Base-by-base conservation (phyloP, 2,329 filamentous ascomycete species). In the Fusarium equiseti region DNA sequence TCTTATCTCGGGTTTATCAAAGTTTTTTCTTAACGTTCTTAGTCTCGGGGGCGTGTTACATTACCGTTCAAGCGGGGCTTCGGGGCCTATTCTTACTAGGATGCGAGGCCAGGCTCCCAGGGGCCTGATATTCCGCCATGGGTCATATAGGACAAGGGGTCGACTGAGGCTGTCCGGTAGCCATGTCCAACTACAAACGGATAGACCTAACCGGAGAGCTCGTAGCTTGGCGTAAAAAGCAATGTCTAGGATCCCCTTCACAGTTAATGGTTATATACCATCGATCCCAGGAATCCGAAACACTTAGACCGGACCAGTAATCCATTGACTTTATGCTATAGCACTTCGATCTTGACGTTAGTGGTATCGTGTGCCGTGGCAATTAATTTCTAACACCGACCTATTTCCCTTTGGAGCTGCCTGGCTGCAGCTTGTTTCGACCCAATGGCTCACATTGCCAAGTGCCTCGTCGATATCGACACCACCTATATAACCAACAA, bases 401-500 rank as follows among this genome's bases (percentile, higher is more conserved):
- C 66, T 70, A 60, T 63, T 70, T 68, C 73, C 65, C 52, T 55
- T 71, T 72, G 62, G 66, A 68, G 71, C 67, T 43, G 56, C 38
- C 59, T 59, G 55, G 69, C 55, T 57, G 68, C 68, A 70, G 56
- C 50, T 71, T 64, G 66, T 72, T 70, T 73, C 65, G 67, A 74
- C 73, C 70, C 78, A 79, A 90, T 90, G 88, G 87, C 87, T 80
- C 88, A 90, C 79, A 90, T 90, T 79, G 86, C 85, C 77, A 85
- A 82, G 74, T 89, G 88, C 77, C 83, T 90, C 81, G 80, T 85
- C 72, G 83, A 85, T 73, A 76, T 78, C 63, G 84, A 86, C 73
- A 76, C 79, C 65, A 82, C 79, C 76, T 83, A 86, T 85, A 86
- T 87, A 83, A 82, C 83, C 72, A 85, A 83, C 78, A 81, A 82